These are phyloP conservation scores for Aaosphaeria pasadenensis DNA, from an alignment of 2,329 filamentous ascomycete genomes.

Conservation along the genomic window DNA sequence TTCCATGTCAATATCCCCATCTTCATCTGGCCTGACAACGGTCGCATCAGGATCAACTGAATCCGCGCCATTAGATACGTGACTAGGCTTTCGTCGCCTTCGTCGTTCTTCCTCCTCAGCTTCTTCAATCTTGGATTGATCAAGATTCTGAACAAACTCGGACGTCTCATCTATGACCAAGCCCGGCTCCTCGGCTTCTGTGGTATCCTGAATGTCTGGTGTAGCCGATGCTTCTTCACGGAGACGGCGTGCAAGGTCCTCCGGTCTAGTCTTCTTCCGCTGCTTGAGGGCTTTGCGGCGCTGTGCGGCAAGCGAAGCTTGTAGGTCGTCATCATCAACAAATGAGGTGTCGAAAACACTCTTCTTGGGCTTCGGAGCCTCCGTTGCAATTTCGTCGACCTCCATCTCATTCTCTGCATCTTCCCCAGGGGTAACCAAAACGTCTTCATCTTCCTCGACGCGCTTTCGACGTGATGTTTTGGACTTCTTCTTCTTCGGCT, in stretches of 20 bases:
- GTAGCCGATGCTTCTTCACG: slow-evolving; percentile 57
- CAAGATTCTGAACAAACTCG: slow-evolving; percentile 86
- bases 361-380: slow-evolving; percentile 47
- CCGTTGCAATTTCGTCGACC: slow-evolving; percentile 54
- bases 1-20: slow-evolving; percentile 55
- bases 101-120: slow-evolving; percentile 45
- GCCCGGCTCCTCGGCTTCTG: slow-evolving; percentile 60
- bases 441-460: slow-evolving; percentile 58
- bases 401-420: slow-evolving; percentile 60
- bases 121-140: slow-evolving; percentile 47
- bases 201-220: slow-evolving; percentile 55
- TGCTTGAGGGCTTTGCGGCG: slow-evolving; percentile 84
- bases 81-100: slow-evolving; percentile 42
- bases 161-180: slow-evolving; percentile 95
- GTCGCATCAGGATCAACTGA: slow-evolving; percentile 23
- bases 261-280: slow-evolving; percentile 79
- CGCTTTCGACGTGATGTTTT: slow-evolving; percentile 65
- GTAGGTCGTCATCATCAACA: slow-evolving; percentile 89
- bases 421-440: slow-evolving; percentile 41
- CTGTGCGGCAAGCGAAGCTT: slow-evolving; percentile 80
- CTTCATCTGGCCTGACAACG: slow-evolving; percentile 40
- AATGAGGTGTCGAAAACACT: slow-evolving; percentile 70
- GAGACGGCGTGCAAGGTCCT: slow-evolving; percentile 81
- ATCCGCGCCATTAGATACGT: slow-evolving; percentile 21
- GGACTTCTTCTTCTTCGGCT: slow-evolving; percentile 75